Base-by-base conservation (phyloP, 1,139 yeast species). In the Taphrina wiesneri region DNA sequence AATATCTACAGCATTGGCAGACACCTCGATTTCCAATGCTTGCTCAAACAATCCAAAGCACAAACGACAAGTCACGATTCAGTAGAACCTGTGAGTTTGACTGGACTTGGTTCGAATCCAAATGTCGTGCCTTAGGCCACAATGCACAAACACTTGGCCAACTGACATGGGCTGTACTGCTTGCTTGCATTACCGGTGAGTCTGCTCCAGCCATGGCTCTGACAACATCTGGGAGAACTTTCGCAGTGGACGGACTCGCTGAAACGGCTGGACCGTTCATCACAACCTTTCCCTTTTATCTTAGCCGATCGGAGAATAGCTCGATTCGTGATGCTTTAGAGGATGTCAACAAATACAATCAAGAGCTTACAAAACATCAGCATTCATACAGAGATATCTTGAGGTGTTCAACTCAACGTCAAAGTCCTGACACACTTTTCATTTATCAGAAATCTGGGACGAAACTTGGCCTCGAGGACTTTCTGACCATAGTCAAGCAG, bases 241-340 rank as follows among this genome's bases (percentile, higher is more conserved):
- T 56, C 5, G 51, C 45, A 3, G 52, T 70, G 17, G 56, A 51
- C 19, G 68, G 54, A 23, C n/a, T 61, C n/a, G 68, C 66, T 17
- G 17, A 30, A 1, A 65, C 66, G 2, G 25, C 68, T 2, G 72
- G 71, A 1, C 71, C 71, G 3, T 61, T 66, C 67, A 67, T 70
- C 52, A 41, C 45, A 19, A 69, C 70, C 5, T 52, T 62, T 3
- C 72, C 72, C 4, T 53, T 67, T 34, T 36, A 60, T 5, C 43
- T 56, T 13, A 7, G 19, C 2, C 17, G 26, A 1, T n/a, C 25
- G 11, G 28, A 25, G n/a, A 19, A 25, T n/a, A 13, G 26, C 19
- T 32, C 64, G 1, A 34, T 51, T 15, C 36, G 4, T 6, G 47
- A 49, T 13, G 54, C 54, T 21, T 21, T 49, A 19, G 4, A 28